Evolutionary conservation across 1,284 basidiomycete genomes (phyloP), one percentile per base, ranked within the genome.

Genomic region (Trametes polyzona): DNA sequence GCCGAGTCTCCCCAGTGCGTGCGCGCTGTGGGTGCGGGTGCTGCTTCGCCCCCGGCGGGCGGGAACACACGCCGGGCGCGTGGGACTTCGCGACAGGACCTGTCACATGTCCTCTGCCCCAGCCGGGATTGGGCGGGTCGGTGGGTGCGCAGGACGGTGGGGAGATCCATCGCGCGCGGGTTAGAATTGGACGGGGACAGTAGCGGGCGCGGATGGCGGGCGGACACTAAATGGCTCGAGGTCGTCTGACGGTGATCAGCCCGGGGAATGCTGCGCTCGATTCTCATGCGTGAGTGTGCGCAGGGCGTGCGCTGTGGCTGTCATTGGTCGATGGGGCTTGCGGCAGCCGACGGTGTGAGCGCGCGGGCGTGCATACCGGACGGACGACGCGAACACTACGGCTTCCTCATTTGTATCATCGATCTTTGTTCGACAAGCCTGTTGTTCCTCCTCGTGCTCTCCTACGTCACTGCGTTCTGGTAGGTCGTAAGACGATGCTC

Each of bases 281-380:
- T 60, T 63, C 58, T 58, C 61, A 60, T 57, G 47, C 35, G 19
- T 60, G 61, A 33, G 61, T 56, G 51, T 51, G 32, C 39, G 27
- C 33, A 27, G 42, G 23, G 52, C 19, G 43, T 40, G 37, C 36
- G 27, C 42, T 23, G 35, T 21, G 12, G 29, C 49, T 35, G 21
- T 39, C 40, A 48, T 46, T 57, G 43, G 57, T 26, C 29, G 17
- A 43, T 21, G 19, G 17, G 47, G n/a, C 36, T 35, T 60, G 56
- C 61, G 61, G 61, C 58, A 50, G 61, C 58, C 61, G 61, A 32
- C 14, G 43, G 55, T 52, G 61, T 59, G 61, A 58, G 61, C 53
- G 40, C 35, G 41, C 24, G 14, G 10, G 29, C 19, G 46, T 24
- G 35, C 39, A 30, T 30, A 40, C 14, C 27, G 39, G 32, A 6